Evolutionary conservation across 2,329 filamentous ascomycete species (phyloP), one percentile per base, ranked within the genome.

Genomic region (Polytolypa hystricis): DNA sequence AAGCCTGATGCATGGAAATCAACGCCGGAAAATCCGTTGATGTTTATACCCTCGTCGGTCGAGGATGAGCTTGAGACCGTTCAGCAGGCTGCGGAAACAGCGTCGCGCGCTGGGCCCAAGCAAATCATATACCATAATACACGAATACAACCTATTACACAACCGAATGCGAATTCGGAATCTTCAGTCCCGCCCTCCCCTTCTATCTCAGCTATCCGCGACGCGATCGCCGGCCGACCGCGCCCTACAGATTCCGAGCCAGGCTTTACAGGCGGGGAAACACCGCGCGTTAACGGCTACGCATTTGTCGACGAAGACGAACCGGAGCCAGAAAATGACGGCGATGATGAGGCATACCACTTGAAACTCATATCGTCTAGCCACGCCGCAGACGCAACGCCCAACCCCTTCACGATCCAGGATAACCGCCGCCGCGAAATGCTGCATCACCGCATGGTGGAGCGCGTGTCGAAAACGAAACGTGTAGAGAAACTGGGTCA

Each of bases 201-300:
- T 1, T 89, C 86, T 0, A 68, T 93, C 42, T 91, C 84, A 4
- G 81, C 86, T 1, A 74, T 95, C 15, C 76, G 80, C 45, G 85
- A 87, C 48, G 87, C 87, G 6, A 85, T 95, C 38, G 77, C 81
- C 1, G 84, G 86, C 7, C 74, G 69, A 5, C 75, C 80, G 4
- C 72, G 75, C 6, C 64, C 69, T 2, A 71, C 69, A 6, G 73
- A 79, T 16, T 74, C 75, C 9, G 78, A 84, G 46, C 56, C 65
- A 7, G 69, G 69, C 2, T 73, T 67, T 42, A 67, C 68, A 1
- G 81, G 79, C 11, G 72, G 70, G 40, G 86, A 93, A 57, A 96
- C 89, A 0, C 91, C 89, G 0, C 73, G 84, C 2, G 84, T 96
- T 0, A 93, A 93, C 44, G 91, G 91, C 1, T 98, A 95, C 56